These are phyloP conservation scores for Sphenostylis stenocarpa DNA, from an alignment of 306 rosid genomes.

Conservation along the genomic window DNA sequence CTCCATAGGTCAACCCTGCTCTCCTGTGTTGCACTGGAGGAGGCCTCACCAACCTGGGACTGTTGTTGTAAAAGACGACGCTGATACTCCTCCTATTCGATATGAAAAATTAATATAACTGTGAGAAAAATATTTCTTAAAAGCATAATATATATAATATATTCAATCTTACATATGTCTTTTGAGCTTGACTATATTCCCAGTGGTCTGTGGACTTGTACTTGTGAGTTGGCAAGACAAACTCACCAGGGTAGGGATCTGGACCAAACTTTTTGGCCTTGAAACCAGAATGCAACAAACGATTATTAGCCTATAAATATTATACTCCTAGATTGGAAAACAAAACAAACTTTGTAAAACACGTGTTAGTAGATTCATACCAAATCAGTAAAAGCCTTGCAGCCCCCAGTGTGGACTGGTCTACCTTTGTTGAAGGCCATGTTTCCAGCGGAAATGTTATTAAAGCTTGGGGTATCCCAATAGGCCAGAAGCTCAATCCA, in stretches of 20 bases:
- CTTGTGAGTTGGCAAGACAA: neutral
- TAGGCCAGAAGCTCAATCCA: neutral
- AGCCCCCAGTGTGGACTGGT: neutral
- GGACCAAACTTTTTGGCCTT: neutral
- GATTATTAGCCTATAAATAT: neutral
- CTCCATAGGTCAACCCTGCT: neutral
- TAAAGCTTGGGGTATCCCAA: too few relatives aligned
- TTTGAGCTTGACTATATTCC: neutral
- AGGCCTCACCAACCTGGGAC: neutral
- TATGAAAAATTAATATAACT: too few relatives aligned
- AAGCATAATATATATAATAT: neutral
- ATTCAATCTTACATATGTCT: neutral
- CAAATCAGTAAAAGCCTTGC: neutral
- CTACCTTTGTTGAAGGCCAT: neutral
- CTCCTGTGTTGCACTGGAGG: neutral
- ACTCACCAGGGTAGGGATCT: neutral
- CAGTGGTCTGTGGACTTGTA: too few relatives aligned
- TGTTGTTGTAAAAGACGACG: neutral
- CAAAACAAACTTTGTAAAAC: too few relatives aligned
- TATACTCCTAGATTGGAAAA: neutral
- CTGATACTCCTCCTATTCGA: neutral
- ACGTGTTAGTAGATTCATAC: neutral
- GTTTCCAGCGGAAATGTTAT: too few relatives aligned
- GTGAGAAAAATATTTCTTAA: neutral
- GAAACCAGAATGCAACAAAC: neutral